A percentile compares a stretch with the other conserved stretches of the same genome.
Evolutionary conservation across 345 rosid species (phyloP).

Genomic region (Xanthoceras sorbifolium): DNA sequence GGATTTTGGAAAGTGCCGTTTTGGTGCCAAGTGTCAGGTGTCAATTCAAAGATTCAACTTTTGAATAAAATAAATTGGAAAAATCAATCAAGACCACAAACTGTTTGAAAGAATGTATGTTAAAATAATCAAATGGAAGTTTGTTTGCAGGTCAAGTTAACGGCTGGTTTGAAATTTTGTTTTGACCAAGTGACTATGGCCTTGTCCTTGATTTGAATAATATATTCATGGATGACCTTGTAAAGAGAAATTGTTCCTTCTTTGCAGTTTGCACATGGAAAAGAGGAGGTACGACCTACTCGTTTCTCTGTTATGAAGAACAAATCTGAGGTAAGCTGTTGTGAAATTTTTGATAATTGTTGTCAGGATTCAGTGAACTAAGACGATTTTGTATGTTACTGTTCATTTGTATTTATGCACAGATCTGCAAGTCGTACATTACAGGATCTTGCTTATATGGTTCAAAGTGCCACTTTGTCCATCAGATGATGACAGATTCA

Average conservation of each 20-base stretch:
- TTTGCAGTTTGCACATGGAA: slow-evolving; percentile 54
- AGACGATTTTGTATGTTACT: slow-evolving; percentile 16
- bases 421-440: slow-evolving; percentile 28
- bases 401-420: slow-evolving; percentile 11
- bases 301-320: slow-evolving; percentile 28
- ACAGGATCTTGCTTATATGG: slow-evolving; percentile 25
- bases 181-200: not conserved
- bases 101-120: slow-evolving; percentile 7
- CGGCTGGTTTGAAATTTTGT: not conserved
- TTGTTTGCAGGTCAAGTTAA: not conserved
- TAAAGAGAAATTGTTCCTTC: not conserved
- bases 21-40: slow-evolving; percentile 48
- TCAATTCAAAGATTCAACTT: not conserved
- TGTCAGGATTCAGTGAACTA: slow-evolving; percentile 6
- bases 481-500: slow-evolving; percentile 16
- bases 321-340: slow-evolving; percentile 40
- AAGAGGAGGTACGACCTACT: slow-evolving; percentile 42
- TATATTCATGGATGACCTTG: slow-evolving; percentile 11
- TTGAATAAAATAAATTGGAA: not conserved
- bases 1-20: slow-evolving; percentile 40
- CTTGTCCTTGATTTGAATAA: not conserved
- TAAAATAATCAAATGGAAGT: not conserved
- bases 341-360: not conserved
- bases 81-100: not conserved
- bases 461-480: slow-evolving; percentile 29